Conservation (phyloP, 2,329 filamentous ascomycete species). For the Trichophyton equinum region DNA sequence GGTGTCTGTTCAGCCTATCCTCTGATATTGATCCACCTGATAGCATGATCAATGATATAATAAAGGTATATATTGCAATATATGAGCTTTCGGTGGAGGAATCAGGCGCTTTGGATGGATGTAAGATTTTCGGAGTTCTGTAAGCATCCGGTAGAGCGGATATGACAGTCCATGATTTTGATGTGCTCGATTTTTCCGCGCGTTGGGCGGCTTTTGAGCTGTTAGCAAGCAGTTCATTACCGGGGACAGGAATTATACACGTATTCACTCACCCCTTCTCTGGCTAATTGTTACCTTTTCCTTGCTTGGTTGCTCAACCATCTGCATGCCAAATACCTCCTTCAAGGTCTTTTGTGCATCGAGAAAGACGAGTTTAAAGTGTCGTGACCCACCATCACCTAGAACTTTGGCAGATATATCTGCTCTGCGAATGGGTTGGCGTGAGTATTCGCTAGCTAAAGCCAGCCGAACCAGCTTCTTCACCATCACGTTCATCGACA, state of each 20-base stretch:
- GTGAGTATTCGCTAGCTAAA: constrained; percentile 47
- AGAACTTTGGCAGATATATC: constrained; percentile 57
- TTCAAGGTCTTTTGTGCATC: constrained; percentile 61
- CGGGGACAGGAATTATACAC: background rate
- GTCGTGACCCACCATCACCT: constrained; percentile 50
- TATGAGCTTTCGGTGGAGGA: constrained; percentile 63
- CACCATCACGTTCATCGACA: constrained; percentile 33
- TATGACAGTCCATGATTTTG: constrained; percentile 64
- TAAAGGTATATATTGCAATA: constrained; percentile 63
- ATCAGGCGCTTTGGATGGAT: constrained; percentile 54
- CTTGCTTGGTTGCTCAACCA: constrained; percentile 66
- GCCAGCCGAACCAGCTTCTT: constrained; percentile 52
- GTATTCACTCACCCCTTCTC: constrained; percentile 49
- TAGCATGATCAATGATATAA: constrained; percentile 65
- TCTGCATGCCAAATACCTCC: constrained; percentile 76
- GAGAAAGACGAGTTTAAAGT: constrained; percentile 67
- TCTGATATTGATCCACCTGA: constrained; percentile 63
- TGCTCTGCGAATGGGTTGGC: constrained; percentile 43
- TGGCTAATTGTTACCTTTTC: constrained; percentile 75
- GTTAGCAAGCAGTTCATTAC: background rate
- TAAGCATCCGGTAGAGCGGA: constrained; percentile 59
- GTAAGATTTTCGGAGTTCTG: constrained; percentile 53
- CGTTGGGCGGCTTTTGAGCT: constrained; percentile 37
- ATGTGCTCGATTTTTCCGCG: constrained; percentile 35
- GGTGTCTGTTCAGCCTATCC: constrained; percentile 61